Evolutionary conservation across 2,329 filamentous ascomycete genomes (phyloP), one percentile per base, ranked within the genome.

Genomic region (Boeremia exigua): DNA sequence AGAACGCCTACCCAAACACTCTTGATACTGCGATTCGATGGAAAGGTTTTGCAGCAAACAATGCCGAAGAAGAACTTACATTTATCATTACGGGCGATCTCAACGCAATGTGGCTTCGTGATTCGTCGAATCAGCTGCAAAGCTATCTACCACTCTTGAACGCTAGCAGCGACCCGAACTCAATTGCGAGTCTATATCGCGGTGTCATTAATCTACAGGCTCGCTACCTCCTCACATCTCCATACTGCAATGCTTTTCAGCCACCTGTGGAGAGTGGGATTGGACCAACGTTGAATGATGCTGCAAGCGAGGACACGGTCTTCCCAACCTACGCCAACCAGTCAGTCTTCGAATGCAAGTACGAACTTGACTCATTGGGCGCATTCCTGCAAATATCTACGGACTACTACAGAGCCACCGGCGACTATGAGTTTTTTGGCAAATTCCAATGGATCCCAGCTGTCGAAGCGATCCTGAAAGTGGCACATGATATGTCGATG

Each of bases 1-100:
- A 86, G 62, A 92, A 92, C 70, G 80, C 86, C 1, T 92, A 86
- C 69, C 89, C 89, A 0, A 92, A 91, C 72, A 91, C 88, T 0
- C 79, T 92, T 10, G 89, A 92, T 67, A 91, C 88, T 0, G 88
- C 88, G 0, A 83, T 91, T 37, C 81, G 82, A 58, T 91, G 88
- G 88, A 85, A 83, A 50, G 89, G 89, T 2, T 77, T 79, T 47
- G 80, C 85, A 0, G 80, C 79, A 30, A 80, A 85, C 55, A 81
- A 84, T 62, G 72, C 80, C 0, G 81, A 82, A 1, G 87, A 91
- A 71, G 88, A 91, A 72, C 76, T 88, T 56, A 82, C 84, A 5
- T 85, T 84, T 61, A 66, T 85, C 59, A 86, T 86, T 54, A 85
- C 82, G 0, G 83, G 83, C 44, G 82, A 85, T 62, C 85, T 85